Percentiles rank a stretch among this genome's conserved stretches.
Evolutionary conservation across 1,139 yeast species (phyloP).

Genomic region (Candida neerlandica): DNA sequence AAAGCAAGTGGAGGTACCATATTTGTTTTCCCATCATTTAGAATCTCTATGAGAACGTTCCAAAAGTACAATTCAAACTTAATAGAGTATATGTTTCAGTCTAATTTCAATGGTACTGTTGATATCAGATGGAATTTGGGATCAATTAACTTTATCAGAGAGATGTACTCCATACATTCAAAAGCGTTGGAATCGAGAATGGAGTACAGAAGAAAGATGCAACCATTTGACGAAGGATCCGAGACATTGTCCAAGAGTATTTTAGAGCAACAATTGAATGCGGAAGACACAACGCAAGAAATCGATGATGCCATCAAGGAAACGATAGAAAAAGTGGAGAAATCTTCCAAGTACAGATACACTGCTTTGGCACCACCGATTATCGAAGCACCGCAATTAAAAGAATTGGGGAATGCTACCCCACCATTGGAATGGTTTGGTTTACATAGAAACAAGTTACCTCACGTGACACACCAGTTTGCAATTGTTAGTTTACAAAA

Average conservation of each 20-base stretch:
- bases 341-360: slow-evolving; percentile 60
- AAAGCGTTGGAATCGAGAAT: slow-evolving; percentile 43
- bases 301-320: slow-evolving; percentile 55
- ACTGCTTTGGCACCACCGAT: slow-evolving; percentile 71
- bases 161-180: slow-evolving; percentile 75
- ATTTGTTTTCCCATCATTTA: slow-evolving; percentile 75
- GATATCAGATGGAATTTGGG: slow-evolving; percentile 94
- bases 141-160: slow-evolving; percentile 85
- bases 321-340: slow-evolving; percentile 64
- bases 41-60: slow-evolving; percentile 74
- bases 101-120: slow-evolving; percentile 85
- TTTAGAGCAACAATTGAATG: slow-evolving; percentile 22
- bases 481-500: slow-evolving; percentile 75
- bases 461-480: slow-evolving; percentile 81
- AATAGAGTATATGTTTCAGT: slow-evolving; percentile 66
- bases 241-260: slow-evolving; percentile 13
- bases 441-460: slow-evolving; percentile 79
- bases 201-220: slow-evolving; percentile 26
- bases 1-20: slow-evolving; percentile 79
- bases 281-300: slow-evolving; percentile 35
- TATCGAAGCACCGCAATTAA: slow-evolving; percentile 85
- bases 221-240: slow-evolving; percentile 16
- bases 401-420: slow-evolving; percentile 93
- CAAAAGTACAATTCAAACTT: slow-evolving; percentile 52
- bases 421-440: slow-evolving; percentile 99